Evolutionary conservation across 805 yeast species (phyloP).

Genomic region (Ascoidea rubescens): DNA sequence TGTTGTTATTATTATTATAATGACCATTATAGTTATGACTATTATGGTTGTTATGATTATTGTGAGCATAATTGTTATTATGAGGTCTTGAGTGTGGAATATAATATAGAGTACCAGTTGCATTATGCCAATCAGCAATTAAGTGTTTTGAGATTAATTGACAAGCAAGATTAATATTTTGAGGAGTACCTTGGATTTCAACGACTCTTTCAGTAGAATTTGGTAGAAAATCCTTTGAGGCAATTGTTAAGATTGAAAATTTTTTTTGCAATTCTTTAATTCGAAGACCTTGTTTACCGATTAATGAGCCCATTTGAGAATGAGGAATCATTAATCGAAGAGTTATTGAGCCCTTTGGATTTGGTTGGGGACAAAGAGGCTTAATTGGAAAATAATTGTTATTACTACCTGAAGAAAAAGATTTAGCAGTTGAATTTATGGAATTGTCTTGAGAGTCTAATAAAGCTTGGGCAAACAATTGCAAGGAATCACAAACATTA

Average conservation of each 20-base stretch:
- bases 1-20: constrained; percentile 6
- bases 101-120: constrained; percentile 51
- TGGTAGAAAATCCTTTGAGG: constrained; percentile 71
- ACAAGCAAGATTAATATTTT: constrained; percentile 41
- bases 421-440: constrained; percentile 2
- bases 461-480: constrained; percentile 54
- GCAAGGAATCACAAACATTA: constrained; percentile 54
- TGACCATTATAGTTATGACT: constrained; percentile 1
- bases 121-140: constrained; percentile 58
- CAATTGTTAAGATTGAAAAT: constrained; percentile 67
- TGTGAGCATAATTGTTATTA: background rate
- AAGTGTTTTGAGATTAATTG: constrained; percentile 54
- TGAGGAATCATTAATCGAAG: constrained; percentile 69
- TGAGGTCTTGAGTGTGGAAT: constrained; percentile 26
- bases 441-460: constrained; percentile 26
- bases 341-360: constrained; percentile 36
- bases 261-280: constrained; percentile 66
- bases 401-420: constrained; percentile 18
- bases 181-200: constrained; percentile 72
- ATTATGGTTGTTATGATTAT: constrained; percentile 4
- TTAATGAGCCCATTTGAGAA: constrained; percentile 76
- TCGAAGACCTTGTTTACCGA: constrained; percentile 71
- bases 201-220: constrained; percentile 77
- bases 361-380: constrained; percentile 38
- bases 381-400: constrained; percentile 47